These are phyloP conservation scores for Coemansia sp. DNA, from an alignment of 192 early-diverging fungal genomes.

Conservation along the genomic window DNA sequence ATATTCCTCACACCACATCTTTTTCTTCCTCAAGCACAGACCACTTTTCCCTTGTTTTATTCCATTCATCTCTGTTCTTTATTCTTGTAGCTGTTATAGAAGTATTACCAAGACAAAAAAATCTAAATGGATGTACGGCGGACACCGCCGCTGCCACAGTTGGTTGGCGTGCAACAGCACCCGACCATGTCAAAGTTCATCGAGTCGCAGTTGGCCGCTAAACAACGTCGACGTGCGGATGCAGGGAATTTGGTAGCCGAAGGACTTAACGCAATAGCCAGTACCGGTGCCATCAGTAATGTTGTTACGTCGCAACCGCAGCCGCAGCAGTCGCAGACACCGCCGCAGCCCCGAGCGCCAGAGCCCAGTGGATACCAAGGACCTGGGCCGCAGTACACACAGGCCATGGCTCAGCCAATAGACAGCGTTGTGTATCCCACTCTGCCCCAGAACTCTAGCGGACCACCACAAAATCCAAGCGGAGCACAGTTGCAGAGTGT, in stretches of 20 bases:
- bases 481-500: not conserved
- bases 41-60: not conserved
- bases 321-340: slow-evolving; percentile 3
- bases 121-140: not conserved
- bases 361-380: not conserved
- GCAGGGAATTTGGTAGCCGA: not conserved
- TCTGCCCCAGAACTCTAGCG: not conserved
- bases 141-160: not conserved
- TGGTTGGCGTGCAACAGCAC: not conserved
- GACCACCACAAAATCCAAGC: not conserved
- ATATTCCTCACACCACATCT: not conserved
- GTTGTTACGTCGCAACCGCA: slow-evolving; percentile 4
- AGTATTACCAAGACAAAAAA: not conserved
- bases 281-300: not conserved
- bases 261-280: not conserved
- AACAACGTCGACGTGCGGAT: not conserved
- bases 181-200: not conserved
- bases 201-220: not conserved
- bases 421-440: not conserved
- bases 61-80: not conserved
- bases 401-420: not conserved
- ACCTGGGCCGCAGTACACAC: not conserved
- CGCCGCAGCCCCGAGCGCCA: not conserved
- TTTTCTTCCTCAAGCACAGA: not conserved
- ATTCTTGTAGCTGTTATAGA: not conserved